A percentile compares a stretch with the other conserved stretches of the same genome.
These are phyloP conservation scores for Fusarium vanettenii DNA, from an alignment of 2,329 filamentous ascomycete species.

Conservation along the genomic window DNA sequence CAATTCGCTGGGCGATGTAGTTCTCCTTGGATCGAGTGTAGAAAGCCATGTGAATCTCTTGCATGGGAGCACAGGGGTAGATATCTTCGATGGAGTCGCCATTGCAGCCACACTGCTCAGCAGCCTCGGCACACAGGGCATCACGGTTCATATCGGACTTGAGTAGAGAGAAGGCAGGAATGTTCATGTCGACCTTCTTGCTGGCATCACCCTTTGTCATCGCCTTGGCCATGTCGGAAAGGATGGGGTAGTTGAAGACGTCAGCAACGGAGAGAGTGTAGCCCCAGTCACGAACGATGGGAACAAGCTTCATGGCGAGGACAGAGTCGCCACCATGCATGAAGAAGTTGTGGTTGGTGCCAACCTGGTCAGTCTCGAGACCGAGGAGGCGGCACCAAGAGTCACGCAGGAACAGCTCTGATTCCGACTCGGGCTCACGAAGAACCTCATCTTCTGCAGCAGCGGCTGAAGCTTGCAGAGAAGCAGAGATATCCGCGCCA, in stretches of 20 bases:
- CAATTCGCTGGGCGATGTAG: constrained; percentile 62
- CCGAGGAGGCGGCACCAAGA: constrained; percentile 53
- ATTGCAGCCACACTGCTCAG: constrained; percentile 45
- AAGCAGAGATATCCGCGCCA: constrained; percentile 31
- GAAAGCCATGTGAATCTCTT: constrained; percentile 64
- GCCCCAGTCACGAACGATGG: constrained; percentile 52
- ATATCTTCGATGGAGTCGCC: constrained; percentile 56
- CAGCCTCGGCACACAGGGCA: constrained; percentile 49
- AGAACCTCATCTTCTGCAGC: constrained; percentile 8
- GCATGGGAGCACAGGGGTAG: constrained; percentile 64
- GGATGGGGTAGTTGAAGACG: constrained; percentile 57
- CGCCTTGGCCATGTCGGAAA: constrained; percentile 56
- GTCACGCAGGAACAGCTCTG: constrained; percentile 45
- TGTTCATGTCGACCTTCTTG: constrained; percentile 35
- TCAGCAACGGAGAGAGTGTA: constrained; percentile 58
- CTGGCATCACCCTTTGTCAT: constrained; percentile 39
- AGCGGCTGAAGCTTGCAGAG: constrained; percentile 24
- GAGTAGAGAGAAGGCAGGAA: constrained; percentile 54
- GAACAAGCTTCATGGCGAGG: constrained; percentile 61
- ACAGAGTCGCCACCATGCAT: constrained; percentile 62
- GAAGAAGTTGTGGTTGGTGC: constrained; percentile 58
- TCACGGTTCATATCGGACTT: constrained; percentile 41
- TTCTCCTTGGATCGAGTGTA: constrained; percentile 60
- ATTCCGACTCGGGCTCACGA: constrained; percentile 28
- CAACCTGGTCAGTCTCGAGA: constrained; percentile 46